phyloP scores from a whole-genome alignment of 1,139 yeast species.

The Magnusiomyces sp. region DNA sequence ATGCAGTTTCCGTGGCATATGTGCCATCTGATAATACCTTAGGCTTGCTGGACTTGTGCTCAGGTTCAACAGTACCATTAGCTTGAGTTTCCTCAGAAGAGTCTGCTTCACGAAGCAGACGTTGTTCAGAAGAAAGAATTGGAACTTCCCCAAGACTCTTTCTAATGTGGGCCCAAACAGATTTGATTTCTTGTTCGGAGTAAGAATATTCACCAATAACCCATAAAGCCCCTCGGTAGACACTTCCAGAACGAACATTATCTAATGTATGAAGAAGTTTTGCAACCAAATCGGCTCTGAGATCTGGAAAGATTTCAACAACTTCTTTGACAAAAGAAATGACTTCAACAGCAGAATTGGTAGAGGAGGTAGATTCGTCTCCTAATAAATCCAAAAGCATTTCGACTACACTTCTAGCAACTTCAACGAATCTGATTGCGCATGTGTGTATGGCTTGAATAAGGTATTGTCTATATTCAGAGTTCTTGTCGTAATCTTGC shows the following conservation, averaged over 20 bases:
- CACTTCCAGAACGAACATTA: constrained; percentile 75
- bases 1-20: constrained; percentile 91
- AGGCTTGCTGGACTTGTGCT: constrained; percentile 50
- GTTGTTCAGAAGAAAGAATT: constrained; percentile 66
- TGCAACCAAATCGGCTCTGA: constrained; percentile 57
- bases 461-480: constrained; percentile 82
- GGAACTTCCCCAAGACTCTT: constrained; percentile 86
- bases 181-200: constrained; percentile 65
- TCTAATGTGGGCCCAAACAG: constrained; percentile 83
- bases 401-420: constrained; percentile 86
- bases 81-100: constrained; percentile 28
- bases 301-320: constrained; percentile 81
- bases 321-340: constrained; percentile 87
- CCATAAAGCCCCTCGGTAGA: constrained; percentile 92
- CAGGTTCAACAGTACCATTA: constrained; percentile 28
- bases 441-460: constrained; percentile 84
- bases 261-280: constrained; percentile 59
- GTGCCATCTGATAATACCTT: constrained; percentile 95
- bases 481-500: constrained; percentile 58
- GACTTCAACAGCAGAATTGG: constrained; percentile 73
- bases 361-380: constrained; percentile 51
- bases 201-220: constrained; percentile 84
- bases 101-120: constrained; percentile 31
- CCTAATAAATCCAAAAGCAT: constrained; percentile 77
- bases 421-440: constrained; percentile 83